Conservation (phyloP, 345 rosid genomes). For the Eucalyptus camaldulensis region DNA sequence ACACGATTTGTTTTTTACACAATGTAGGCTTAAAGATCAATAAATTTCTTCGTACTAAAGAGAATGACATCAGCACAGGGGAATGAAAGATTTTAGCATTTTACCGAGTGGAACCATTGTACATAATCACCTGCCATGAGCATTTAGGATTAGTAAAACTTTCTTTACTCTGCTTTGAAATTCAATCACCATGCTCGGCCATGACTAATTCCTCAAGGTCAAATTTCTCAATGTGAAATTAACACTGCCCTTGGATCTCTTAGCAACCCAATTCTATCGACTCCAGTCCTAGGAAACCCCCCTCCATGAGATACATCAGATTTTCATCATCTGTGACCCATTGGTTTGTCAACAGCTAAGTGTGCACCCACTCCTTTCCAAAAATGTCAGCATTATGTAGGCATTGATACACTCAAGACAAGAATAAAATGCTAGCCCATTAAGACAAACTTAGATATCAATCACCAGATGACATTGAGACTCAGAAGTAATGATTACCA, state of each 20-base stretch:
- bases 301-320: not conserved
- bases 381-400: not conserved
- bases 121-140: not conserved
- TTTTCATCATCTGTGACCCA: not conserved
- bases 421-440: not conserved
- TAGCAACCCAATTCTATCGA: not conserved
- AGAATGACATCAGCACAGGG: not conserved
- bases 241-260: not conserved
- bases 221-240: not conserved
- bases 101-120: not conserved
- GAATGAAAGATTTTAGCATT: not conserved
- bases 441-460: not conserved
- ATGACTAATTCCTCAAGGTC: not conserved
- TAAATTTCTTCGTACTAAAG: not conserved
- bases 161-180: not conserved
- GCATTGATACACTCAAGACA: not conserved
- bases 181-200: not conserved
- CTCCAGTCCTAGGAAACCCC: not conserved
- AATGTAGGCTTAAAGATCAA: not conserved
- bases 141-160: not conserved
- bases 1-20: not conserved
- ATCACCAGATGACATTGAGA: not conserved
- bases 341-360: not conserved
- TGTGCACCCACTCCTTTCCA: not conserved
- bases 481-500: not conserved